These are phyloP conservation scores for Blastomyces percursus DNA, from an alignment of 2,329 filamentous ascomycete genomes.

Conservation along the genomic window DNA sequence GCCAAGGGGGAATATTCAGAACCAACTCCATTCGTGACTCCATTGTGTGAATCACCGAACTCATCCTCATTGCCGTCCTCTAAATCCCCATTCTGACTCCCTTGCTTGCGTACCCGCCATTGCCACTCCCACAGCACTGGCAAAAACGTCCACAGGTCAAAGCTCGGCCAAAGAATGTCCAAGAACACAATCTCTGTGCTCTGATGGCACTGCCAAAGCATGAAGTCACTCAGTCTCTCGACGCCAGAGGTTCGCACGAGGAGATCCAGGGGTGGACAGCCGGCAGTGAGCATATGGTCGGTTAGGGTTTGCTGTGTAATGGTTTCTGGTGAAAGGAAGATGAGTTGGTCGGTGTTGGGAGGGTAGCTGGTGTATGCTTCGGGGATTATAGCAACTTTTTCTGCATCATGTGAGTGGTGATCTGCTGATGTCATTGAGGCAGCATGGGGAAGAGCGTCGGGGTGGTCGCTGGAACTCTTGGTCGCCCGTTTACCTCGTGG, in stretches of 20 bases:
- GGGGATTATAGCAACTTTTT: slow-evolving; percentile 8
- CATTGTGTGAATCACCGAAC: neutral
- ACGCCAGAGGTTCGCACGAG: slow-evolving; percentile 90
- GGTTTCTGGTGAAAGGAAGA: slow-evolving; percentile 65
- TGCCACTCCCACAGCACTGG: slow-evolving; percentile 90
- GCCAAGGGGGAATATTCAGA: neutral
- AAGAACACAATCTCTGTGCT: slow-evolving; percentile 87
- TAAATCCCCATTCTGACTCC: slow-evolving; percentile 5
- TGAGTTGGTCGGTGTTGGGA: slow-evolving; percentile 19
- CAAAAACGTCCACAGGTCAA: slow-evolving; percentile 85
- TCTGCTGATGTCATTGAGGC: slow-evolving; percentile 39
- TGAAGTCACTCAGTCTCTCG: slow-evolving; percentile 86
- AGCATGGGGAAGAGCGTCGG: slow-evolving; percentile 31
- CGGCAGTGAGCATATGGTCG: slow-evolving; percentile 77
- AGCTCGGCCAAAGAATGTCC: slow-evolving; percentile 89
- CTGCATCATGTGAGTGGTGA: slow-evolving; percentile 30
- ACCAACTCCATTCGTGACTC: neutral
- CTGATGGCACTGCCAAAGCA: slow-evolving; percentile 97
- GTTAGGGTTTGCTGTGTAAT: slow-evolving; percentile 76
- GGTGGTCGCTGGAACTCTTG: slow-evolving; percentile 18
- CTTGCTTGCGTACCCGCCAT: slow-evolving; percentile 47
- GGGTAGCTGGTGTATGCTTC: slow-evolving; percentile 15
- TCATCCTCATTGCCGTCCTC: neutral
- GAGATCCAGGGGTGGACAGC: slow-evolving; percentile 77
- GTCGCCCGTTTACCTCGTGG: neutral